These are phyloP conservation scores for Lactifluus hygrophoroides DNA, from an alignment of 768 basidiomycete species.

Conservation along the genomic window DNA sequence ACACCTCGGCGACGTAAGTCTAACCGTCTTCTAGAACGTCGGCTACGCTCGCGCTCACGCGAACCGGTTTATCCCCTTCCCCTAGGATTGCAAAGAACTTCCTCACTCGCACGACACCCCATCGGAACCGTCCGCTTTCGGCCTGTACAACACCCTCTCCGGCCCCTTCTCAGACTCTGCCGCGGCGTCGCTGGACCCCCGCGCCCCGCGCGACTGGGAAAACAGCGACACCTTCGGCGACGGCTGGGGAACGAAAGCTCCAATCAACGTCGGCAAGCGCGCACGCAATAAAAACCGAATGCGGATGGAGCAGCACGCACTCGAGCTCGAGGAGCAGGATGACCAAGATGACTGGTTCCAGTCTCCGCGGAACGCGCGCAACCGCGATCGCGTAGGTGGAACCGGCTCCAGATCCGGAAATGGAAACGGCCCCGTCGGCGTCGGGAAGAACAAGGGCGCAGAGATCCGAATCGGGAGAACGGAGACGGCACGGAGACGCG, in stretches of 20 bases:
- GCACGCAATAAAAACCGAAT: constrained; percentile 53
- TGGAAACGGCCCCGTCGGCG: constrained; percentile 27
- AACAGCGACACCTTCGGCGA: constrained; percentile 32
- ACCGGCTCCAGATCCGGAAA: constrained; percentile 4
- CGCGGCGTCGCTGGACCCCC: constrained; percentile 21
- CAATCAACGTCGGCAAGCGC: constrained; percentile 56
- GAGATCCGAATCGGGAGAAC: constrained; percentile 25
- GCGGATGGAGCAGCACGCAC: constrained; percentile 43
- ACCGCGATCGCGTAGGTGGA: constrained; percentile 30
- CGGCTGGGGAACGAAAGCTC: constrained; percentile 39
- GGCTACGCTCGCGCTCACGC: neutral
- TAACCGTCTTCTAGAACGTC: neutral
- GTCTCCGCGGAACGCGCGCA: constrained; percentile 28
- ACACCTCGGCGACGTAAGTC: constrained; percentile 71
- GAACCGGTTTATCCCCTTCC: neutral
- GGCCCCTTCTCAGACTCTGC: constrained; percentile 50
- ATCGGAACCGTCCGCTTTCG: constrained; percentile 58
- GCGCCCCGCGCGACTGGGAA: constrained; percentile 38
- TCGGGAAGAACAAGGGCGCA: constrained; percentile 11
- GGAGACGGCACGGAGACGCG: constrained; percentile 16
- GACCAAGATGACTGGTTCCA: constrained; percentile 65
- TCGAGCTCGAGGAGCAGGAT: constrained; percentile 37
- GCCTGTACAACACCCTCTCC: constrained; percentile 46
- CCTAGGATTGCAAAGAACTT: constrained; percentile 51
- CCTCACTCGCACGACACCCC: constrained; percentile 35